These are phyloP conservation scores for Chlamydomonas incerta DNA, from an alignment of 139 green algal genomes.

Conservation along the genomic window DNA sequence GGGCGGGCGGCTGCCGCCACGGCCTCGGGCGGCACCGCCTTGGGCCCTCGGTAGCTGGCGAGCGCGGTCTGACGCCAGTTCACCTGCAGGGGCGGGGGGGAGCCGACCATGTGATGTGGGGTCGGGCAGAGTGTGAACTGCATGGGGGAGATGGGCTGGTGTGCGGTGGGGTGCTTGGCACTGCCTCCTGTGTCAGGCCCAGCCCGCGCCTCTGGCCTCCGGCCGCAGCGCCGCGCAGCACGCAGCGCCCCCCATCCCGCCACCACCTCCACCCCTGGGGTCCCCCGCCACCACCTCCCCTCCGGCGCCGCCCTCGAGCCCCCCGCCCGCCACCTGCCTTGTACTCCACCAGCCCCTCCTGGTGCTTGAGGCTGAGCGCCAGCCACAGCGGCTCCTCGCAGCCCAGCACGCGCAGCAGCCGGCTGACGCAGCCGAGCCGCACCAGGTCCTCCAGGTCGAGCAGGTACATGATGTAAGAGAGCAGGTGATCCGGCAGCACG, in stretches of 20 bases:
- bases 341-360: conserved; percentile 24
- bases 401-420: conserved; percentile 1
- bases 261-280: not conserved
- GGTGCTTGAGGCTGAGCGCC: conserved; percentile 3
- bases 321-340: not conserved
- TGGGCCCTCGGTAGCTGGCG: not conserved
- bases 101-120: too few relatives aligned
- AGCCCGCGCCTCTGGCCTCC: too few relatives aligned
- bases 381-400: conserved; percentile 41
- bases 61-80: conserved; percentile 52
- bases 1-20: conserved; percentile 19
- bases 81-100: too few relatives aligned
- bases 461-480: conserved; percentile 27
- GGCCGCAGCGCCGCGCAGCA: too few relatives aligned
- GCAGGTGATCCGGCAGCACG: conserved; percentile 18
- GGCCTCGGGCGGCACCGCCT: not conserved
- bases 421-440: not conserved
- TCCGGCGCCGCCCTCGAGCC: not conserved
- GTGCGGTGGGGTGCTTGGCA: too few relatives aligned
- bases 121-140: too few relatives aligned
- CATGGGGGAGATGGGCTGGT: too few relatives aligned
- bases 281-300: not conserved
- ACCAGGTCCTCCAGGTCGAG: conserved; percentile 23
- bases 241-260: too few relatives aligned
- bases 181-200: too few relatives aligned